Percentiles rank a stretch among this genome's conserved stretches.
Conservation (phyloP, 768 basidiomycete species). For the Russula sp. region DNA sequence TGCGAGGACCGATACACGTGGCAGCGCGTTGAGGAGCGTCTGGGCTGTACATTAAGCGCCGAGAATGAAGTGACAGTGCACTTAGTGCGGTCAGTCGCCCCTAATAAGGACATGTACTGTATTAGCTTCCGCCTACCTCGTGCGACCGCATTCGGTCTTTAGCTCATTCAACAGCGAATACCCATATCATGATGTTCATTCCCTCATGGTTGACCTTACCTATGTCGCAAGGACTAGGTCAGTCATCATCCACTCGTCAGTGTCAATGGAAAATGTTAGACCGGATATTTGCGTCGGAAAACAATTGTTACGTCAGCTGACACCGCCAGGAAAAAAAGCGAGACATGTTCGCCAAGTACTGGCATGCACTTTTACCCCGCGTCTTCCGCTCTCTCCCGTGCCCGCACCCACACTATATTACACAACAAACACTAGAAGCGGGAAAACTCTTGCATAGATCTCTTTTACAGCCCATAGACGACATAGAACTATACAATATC, state of each 20-base stretch:
- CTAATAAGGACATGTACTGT: constrained; percentile 97
- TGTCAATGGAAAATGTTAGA: not conserved
- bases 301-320: constrained; percentile 15
- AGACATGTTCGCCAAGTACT: not conserved
- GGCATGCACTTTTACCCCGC: not conserved
- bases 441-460: constrained; percentile 1
- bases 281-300: not conserved
- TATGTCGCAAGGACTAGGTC: not conserved
- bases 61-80: constrained; percentile 53
- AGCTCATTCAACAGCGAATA: not conserved
- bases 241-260: not conserved
- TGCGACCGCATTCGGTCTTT: constrained; percentile 33
- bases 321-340: not conserved
- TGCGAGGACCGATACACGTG: not conserved
- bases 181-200: not conserved
- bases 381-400: constrained; percentile 9
- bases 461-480: constrained; percentile 1
- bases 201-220: constrained; percentile 1
- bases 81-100: constrained; percentile 88
- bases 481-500: constrained; percentile 12
- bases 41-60: constrained; percentile 47
- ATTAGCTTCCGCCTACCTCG: constrained; percentile 75
- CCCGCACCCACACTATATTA: not conserved
- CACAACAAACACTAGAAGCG: not conserved
- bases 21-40: constrained; percentile 65